Evolutionary conservation across 345 rosid species (phyloP).

Genomic region (Aquilaria sinensis): DNA sequence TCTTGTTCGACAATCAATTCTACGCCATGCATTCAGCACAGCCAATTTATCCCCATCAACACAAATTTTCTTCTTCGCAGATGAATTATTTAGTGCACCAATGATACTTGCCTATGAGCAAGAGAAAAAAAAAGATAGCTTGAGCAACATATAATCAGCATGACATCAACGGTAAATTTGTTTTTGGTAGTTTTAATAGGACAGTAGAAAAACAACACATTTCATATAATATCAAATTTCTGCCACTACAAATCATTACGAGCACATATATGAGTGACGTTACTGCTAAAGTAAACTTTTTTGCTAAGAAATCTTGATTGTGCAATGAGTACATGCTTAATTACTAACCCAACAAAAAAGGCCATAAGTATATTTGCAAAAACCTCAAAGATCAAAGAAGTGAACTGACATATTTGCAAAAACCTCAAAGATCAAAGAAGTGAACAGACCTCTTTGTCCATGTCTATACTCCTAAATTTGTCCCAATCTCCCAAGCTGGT

Average conservation of each 20-base stretch:
- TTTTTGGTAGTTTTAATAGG: background rate
- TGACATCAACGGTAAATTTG: too few relatives aligned
- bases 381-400: conserved; percentile 10
- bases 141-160: conserved; percentile 1
- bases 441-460: conserved; percentile 85
- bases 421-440: conserved; percentile 10
- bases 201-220: background rate
- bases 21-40: conserved; percentile 74
- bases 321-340: background rate
- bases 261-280: background rate
- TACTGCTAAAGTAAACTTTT: background rate
- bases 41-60: conserved; percentile 62
- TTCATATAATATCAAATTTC: background rate
- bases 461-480: conserved; percentile 85
- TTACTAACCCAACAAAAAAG: too few relatives aligned
- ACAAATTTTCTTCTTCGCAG: conserved; percentile 44
- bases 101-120: conserved; percentile 60
- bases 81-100: conserved; percentile 30
- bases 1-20: conserved; percentile 79
- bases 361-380: too few relatives aligned
- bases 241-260: background rate
- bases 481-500: conserved; percentile 81
- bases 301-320: background rate
- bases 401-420: conserved; percentile 22
- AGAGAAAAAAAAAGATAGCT: conserved; percentile 6